phyloP scores from a whole-genome alignment of 306 rosid species.

The Gynostemma pentaphyllum region DNA sequence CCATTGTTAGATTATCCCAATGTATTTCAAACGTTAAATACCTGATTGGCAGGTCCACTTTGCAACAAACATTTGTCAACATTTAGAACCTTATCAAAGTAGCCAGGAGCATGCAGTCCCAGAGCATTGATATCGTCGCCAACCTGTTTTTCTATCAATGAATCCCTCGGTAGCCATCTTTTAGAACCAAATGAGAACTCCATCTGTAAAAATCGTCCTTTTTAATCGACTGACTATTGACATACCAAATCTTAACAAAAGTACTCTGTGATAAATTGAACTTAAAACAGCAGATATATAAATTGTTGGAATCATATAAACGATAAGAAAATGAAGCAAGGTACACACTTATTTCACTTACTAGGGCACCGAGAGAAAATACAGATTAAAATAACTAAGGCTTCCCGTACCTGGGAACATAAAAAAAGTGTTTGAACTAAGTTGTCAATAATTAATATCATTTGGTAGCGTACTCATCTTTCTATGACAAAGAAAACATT shows the following conservation, averaged over 20 bases:
- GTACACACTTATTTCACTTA: neutral
- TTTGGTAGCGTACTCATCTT: neutral
- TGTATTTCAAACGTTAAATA: slow-evolving; percentile 12
- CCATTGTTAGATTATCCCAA: neutral
- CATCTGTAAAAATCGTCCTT: slow-evolving; percentile 42
- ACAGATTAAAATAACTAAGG: neutral
- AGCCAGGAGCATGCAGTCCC: slow-evolving; percentile 55
- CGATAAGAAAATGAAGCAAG: neutral
- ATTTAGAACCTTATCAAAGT: slow-evolving; percentile 62
- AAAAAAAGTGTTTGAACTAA: too few relatives aligned
- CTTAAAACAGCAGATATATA: neutral
- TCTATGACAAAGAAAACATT: neutral
- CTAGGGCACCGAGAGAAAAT: neutral
- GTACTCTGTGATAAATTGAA: neutral
- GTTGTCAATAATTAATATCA: too few relatives aligned
- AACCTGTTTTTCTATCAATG: slow-evolving; percentile 27
- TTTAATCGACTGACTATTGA: neutral
- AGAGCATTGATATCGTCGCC: slow-evolving; percentile 43
- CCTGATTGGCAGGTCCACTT: slow-evolving; percentile 68
- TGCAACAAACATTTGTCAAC: slow-evolving; percentile 76
- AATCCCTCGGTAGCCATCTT: slow-evolving; percentile 64
- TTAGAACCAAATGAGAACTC: slow-evolving; percentile 84
- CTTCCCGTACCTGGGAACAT: too few relatives aligned
- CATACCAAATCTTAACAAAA: neutral
- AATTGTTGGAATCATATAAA: neutral